phyloP scores from a whole-genome alignment of 352 stramenopile species.

The Bremia lactucae region DNA sequence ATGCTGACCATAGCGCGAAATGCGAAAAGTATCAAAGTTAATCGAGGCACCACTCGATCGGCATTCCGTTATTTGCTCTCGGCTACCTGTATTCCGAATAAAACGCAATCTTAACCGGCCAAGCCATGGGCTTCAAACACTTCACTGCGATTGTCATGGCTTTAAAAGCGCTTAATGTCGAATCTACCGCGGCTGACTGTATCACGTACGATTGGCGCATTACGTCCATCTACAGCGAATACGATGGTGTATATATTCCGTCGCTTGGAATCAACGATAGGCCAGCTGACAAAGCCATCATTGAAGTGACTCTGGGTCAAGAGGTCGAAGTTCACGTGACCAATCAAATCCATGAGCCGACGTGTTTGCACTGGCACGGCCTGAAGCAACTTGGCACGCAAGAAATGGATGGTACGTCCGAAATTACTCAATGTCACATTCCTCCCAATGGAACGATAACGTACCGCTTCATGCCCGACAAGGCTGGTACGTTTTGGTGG shows the following conservation, averaged over 20 bases:
- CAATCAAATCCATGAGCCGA: slow-evolving; percentile 16
- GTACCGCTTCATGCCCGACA: slow-evolving; percentile 22
- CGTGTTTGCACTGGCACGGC: slow-evolving; percentile 30
- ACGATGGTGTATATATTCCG: slow-evolving; percentile 13
- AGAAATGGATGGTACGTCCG: slow-evolving; percentile 28
- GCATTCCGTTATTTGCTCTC: slow-evolving; percentile 2
- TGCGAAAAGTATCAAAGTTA: no score
- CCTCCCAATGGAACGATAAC: slow-evolving; percentile 7
- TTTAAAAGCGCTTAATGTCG: slow-evolving; percentile 2
- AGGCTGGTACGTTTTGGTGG: slow-evolving; percentile 30
- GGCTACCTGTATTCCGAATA: background rate
- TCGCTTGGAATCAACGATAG: slow-evolving; percentile 25
- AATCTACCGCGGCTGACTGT: slow-evolving; percentile 5
- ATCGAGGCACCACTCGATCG: slow-evolving; percentile 1
- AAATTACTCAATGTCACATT: slow-evolving; percentile 30
- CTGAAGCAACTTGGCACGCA: slow-evolving; percentile 25
- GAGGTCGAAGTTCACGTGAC: slow-evolving; percentile 19
- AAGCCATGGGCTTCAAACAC: slow-evolving; percentile 6
- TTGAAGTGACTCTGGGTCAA: slow-evolving; percentile 19
- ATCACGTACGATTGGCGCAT: slow-evolving; percentile 24
- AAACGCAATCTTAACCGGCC: background rate
- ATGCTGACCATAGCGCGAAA: no score
- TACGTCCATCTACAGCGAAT: slow-evolving; percentile 8
- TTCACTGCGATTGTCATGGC: background rate
- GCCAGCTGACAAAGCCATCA: slow-evolving; percentile 15